Conservation (phyloP, 768 basidiomycete species). For the Russula virescens region DNA sequence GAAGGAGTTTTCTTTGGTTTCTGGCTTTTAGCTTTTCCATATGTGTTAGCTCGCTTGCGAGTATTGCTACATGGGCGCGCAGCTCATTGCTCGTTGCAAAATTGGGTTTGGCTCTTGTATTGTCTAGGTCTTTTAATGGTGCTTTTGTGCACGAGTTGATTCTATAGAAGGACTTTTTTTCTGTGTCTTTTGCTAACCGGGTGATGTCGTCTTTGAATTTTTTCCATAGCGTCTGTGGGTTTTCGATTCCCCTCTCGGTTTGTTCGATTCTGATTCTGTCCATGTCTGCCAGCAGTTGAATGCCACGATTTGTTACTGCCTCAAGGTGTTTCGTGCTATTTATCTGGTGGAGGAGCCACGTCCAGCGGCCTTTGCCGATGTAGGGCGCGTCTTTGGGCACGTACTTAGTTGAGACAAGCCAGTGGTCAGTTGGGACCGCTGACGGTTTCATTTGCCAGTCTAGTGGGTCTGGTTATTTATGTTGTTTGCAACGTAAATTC, state of each 20-base stretch:
- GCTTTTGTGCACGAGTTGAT: neutral
- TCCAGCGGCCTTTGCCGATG: slow-evolving; percentile 4
- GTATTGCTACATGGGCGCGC: neutral
- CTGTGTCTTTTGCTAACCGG: rapidly evolving
- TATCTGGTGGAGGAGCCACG: neutral
- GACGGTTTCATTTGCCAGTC: neutral
- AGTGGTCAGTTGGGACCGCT: neutral
- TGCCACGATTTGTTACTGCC: neutral
- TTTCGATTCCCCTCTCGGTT: neutral
- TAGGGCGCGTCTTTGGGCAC: neutral
- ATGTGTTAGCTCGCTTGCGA: neutral
- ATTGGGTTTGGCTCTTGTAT: neutral
- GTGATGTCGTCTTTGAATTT: neutral
- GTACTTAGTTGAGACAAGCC: neutral
- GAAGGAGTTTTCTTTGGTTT: neutral
- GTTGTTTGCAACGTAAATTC: neutral
- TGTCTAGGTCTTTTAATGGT: neutral
- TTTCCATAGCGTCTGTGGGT: no score
- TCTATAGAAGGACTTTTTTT: neutral
- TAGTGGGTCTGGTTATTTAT: no score
- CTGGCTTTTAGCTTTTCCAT: neutral
- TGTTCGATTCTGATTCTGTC: neutral
- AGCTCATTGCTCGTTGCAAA: neutral
- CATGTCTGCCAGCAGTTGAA: neutral
- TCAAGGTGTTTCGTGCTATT: neutral